Conservation (phyloP, 176 grass and related monocot species). For the Carex myosuroides region DNA sequence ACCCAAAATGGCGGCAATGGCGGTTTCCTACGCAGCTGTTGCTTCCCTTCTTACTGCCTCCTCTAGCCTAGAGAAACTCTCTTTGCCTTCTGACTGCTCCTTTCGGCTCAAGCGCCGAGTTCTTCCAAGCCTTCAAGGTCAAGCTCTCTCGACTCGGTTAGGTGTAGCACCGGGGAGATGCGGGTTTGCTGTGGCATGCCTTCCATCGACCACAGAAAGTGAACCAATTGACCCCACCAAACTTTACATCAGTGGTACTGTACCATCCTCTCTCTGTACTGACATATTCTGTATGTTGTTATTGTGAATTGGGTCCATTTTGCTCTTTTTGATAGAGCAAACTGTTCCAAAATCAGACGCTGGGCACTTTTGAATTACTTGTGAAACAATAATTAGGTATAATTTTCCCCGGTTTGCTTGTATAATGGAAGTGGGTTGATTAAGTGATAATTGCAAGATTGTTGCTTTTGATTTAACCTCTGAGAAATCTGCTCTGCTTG, state of each 20-base stretch:
- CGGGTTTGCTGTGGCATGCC: not conserved
- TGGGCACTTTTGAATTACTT: not conserved
- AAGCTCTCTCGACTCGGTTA: not conserved
- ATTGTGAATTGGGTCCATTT: not conserved
- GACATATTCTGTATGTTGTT: not conserved
- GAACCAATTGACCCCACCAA: slow-evolving; percentile 28
- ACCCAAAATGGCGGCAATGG: not conserved
- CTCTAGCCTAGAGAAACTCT: not conserved
- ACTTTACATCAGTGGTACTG: slow-evolving; percentile 53
- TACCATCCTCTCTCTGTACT: not conserved
- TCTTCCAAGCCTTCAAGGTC: not conserved
- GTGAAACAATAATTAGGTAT: not conserved
- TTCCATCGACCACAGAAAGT: slow-evolving; percentile 10
- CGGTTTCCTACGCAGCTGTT: not conserved
- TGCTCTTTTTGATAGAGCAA: not conserved
- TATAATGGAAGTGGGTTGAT: not conserved
- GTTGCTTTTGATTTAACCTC: no score
- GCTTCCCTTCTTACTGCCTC: not conserved
- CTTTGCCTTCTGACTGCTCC: not conserved
- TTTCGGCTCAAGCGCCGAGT: not conserved
- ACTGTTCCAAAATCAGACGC: not conserved
- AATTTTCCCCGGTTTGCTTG: not conserved
- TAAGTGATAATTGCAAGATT: not conserved
- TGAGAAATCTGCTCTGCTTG: not conserved
- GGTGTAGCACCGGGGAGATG: not conserved